A percentile compares a stretch with the other conserved stretches of the same genome.
Evolutionary conservation across 108 stramenopile genomes (phyloP).

Genomic region (Skeletonema potamos): DNA sequence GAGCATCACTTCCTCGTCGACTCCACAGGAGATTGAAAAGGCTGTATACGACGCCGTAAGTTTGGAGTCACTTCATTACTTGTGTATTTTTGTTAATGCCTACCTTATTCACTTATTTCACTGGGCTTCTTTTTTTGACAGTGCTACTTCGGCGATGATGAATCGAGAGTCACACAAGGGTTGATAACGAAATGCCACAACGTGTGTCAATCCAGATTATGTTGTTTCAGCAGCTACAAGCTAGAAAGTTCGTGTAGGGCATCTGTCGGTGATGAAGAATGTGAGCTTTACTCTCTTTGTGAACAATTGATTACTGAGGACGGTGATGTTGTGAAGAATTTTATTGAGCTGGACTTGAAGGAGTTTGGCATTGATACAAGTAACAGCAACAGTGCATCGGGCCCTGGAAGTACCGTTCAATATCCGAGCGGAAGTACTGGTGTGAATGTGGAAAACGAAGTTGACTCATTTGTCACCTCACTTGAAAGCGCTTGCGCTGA

Average conservation of each 20-base stretch:
- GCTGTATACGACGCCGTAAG: not conserved
- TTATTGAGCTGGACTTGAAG: not conserved
- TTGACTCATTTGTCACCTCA: not conserved
- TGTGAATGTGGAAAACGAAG: not conserved
- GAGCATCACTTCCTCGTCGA: not conserved
- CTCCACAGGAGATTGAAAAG: not conserved
- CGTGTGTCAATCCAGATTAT: not conserved
- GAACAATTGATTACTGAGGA: not conserved
- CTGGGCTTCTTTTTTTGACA: not conserved
- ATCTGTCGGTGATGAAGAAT: not conserved
- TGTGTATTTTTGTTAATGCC: not conserved
- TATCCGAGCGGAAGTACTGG: not conserved
- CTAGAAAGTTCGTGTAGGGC: not conserved
- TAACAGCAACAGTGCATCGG: not conserved
- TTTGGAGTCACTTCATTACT: not conserved
- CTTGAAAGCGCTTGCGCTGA: not conserved
- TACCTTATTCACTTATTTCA: not conserved
- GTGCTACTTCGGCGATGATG: not conserved
- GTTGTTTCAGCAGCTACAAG: not conserved
- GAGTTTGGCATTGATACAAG: not conserved
- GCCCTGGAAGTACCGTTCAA: not conserved
- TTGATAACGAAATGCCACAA: not conserved
- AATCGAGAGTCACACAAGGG: not conserved
- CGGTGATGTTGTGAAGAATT: not conserved
- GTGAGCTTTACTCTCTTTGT: not conserved